Evolutionary conservation across 345 rosid genomes (phyloP), one percentile per base, ranked within the genome.

Genomic region (Psidium guajava): DNA sequence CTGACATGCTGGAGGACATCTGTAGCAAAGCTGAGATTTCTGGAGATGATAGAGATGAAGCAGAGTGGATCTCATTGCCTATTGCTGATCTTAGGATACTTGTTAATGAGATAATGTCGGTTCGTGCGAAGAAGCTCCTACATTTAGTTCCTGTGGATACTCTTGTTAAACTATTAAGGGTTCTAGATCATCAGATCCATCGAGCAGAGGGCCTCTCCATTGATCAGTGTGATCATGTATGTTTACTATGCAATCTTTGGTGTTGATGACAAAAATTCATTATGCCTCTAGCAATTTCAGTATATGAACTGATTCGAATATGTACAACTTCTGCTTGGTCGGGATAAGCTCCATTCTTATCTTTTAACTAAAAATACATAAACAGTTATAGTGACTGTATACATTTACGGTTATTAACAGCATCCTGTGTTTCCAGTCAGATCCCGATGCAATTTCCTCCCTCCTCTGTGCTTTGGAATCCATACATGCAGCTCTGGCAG

Each of bases 131-230:
- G 91, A 93, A 88, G 85, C 95, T 97, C 90, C 91, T 97, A 28
- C 96, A 97, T 91, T 88, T 93, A 93, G 96, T 96, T 86, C 96
- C 98, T 83, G 94, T 91, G 82, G 98, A 96, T 90, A 88, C 91
- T 89, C 95, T 97, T 84, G 91, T 94, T 80, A 93, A 93, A 88
- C 87, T 94, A 82, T 89, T 97, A 84, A 91, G 85, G 88, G 91
- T 94, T 86, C 92, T 97, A 51, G 99, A 97, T 91, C 95, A 93
- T 90, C 99, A 97, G 89, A 97, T 97, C 89, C 99, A 97, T 91
- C 94, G 95, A 85, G 99, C 99, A 83, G 99, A 96, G 90, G 99
- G 99, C 84, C 91, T 96, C 85, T 93, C 98, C 18, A 75, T 96
- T 54, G 90, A 89, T 87, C 94, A 91, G 82, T 93, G 83, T 86